Evolutionary conservation across 169 alveolate species (phyloP), one percentile per base, ranked within the genome.

Genomic region (Perkinsus olseni): DNA sequence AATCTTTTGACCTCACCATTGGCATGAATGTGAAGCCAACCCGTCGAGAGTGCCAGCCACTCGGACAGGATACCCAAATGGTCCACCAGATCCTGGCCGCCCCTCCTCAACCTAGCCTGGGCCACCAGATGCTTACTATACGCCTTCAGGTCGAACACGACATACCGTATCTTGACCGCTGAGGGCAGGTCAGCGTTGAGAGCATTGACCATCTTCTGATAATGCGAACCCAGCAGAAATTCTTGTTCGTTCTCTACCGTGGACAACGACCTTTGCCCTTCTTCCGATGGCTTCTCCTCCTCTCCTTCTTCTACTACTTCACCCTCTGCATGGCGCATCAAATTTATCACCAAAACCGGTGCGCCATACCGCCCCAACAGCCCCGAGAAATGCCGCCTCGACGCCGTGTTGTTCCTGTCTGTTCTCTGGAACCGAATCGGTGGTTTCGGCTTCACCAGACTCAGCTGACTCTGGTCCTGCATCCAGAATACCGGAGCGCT

Each of bases 401-500:
- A 62, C 13, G 82, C 82, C 82, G 82, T 28, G 17, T 13, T 21
- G 31, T 62, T 62, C 82, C 82, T 4, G 31, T 62, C 82, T 1
- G 82, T 62, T 24, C 82, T 13, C 8, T 21, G 82, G 17, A 62
- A 62, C 36, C 28, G 82, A 6, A 62, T 62, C 31, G 82, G 82
- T 13, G 82, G 82, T 24, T 28, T 13, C 0, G 82, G 82, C 82
- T 62, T 62, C 28, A 62, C 31, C 82, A 62, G 82, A 24, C 82
- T 24, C 37, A 62, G 31, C 34, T 62, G 82, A 24, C 31, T 62
- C 34, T 62, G 82, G 82, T 94, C 97, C 95, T 98, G 98, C 28
- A 96, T 95, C 99, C 99, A 99, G 38, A 97, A 91, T 51, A 97
- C 94, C 20, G 99, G 99, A 74, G 98, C 98, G 0, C 99, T 98